Evolutionary conservation across 2,329 filamentous ascomycete genomes (phyloP).

Genomic region (Colletotrichum sp.): DNA sequence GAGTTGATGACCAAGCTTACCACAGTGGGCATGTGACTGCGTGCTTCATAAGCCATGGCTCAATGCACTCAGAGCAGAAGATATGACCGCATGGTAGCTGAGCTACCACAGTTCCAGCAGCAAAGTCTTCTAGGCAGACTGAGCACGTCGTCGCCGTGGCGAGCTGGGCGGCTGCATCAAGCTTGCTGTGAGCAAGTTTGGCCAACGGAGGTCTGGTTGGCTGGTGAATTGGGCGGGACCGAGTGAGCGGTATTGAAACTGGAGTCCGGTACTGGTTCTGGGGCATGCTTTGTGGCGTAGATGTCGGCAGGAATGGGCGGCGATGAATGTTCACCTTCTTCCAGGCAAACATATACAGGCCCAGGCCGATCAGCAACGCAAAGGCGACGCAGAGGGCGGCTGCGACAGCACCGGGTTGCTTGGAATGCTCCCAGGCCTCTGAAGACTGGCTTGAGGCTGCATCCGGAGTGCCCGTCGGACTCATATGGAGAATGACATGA

Average conservation of each 20-base stretch:
- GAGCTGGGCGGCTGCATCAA: background rate
- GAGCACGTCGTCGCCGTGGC: background rate
- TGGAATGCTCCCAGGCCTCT: background rate
- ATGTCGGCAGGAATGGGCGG: background rate
- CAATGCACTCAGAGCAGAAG: slow-evolving; percentile 9
- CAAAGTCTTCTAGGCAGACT: slow-evolving; percentile 1
- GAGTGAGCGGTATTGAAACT: background rate
- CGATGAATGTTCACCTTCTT: background rate
- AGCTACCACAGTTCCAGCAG: background rate
- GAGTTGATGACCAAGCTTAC: background rate
- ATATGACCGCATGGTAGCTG: background rate
- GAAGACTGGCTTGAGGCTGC: background rate
- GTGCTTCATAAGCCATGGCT: background rate
- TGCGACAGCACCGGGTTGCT: background rate
- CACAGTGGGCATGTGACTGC: background rate
- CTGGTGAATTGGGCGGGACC: background rate
- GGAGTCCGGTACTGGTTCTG: background rate
- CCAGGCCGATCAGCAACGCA: background rate
- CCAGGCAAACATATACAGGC: background rate
- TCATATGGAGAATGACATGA: background rate
- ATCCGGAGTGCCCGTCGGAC: background rate
- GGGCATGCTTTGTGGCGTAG: no score
- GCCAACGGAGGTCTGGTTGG: background rate
- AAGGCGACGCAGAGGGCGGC: slow-evolving; percentile 1
- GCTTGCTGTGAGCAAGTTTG: background rate